Conservation (phyloP, 1,284 basidiomycete genomes). For the Singerocomus rubriflavus region DNA sequence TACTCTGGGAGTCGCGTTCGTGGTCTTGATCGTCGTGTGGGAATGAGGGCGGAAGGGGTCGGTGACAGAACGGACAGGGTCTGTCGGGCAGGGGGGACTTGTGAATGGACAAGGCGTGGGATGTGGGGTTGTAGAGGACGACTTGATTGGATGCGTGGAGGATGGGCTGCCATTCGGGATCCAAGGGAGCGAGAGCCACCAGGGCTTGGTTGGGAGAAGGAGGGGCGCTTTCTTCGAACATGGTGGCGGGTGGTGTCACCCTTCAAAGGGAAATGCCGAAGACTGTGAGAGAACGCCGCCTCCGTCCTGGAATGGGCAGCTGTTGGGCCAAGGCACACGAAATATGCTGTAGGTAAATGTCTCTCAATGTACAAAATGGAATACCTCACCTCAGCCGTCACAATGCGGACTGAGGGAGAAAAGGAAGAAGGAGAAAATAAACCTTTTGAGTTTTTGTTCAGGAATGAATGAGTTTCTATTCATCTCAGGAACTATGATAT, state of each 20-base stretch:
- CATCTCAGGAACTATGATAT: no score
- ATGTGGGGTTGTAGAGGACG: slow-evolving; percentile 84
- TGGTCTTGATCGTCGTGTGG: slow-evolving; percentile 26
- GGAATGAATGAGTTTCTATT: no score
- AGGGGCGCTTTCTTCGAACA: slow-evolving; percentile 33
- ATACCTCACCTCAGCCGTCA: no score
- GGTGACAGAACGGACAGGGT: slow-evolving; percentile 70
- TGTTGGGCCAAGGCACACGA: no score
- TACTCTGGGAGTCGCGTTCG: slow-evolving; percentile 37
- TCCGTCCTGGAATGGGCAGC: no score
- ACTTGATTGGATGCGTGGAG: slow-evolving; percentile 80
- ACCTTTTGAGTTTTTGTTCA: no score
- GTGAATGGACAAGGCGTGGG: slow-evolving; percentile 77
- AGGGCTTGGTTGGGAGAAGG: slow-evolving; percentile 32
- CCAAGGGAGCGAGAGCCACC: slow-evolving; percentile 26
- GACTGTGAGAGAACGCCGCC: no score
- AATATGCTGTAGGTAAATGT: no score
- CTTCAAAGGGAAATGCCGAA: no score
- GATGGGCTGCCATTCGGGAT: slow-evolving; percentile 62
- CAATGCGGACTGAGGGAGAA: no score
- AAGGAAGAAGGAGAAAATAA: no score
- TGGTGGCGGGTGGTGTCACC: slow-evolving; percentile 9
- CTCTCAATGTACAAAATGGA: no score
- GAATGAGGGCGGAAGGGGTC: slow-evolving; percentile 42
- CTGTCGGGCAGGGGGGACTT: slow-evolving; percentile 29